Conservation (phyloP, 805 yeast species). For the Kuraishia piskuri region DNA sequence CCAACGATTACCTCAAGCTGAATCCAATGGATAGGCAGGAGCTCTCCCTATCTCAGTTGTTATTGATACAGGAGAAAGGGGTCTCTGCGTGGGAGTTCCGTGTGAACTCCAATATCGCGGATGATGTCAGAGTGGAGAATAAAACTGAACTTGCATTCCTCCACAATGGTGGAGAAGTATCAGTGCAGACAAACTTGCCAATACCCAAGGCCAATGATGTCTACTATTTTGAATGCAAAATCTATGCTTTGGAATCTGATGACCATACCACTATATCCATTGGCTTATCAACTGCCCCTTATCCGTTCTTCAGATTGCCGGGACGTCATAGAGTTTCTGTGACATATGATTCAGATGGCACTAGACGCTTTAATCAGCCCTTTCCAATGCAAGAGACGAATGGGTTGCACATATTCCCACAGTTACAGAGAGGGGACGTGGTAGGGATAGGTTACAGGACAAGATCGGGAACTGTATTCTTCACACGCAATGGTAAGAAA, state of each 20-base stretch:
- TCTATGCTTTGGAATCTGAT: constrained; percentile 60
- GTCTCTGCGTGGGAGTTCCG: constrained; percentile 85
- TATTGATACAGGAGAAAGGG: constrained; percentile 78
- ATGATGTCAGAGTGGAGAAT: constrained; percentile 53
- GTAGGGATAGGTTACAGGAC: constrained; percentile 87
- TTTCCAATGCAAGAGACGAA: constrained; percentile 32
- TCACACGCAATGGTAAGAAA: constrained; percentile 91
- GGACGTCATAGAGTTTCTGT: constrained; percentile 83
- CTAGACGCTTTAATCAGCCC: constrained; percentile 73
- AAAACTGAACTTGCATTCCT: constrained; percentile 53
- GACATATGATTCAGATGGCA: constrained; percentile 83
- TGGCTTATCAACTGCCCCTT: constrained; percentile 81
- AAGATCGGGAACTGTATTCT: constrained; percentile 78
- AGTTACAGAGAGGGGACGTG: constrained; percentile 74
- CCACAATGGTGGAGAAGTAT: constrained; percentile 34
- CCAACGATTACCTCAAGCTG: constrained; percentile 40
- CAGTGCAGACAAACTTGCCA: constrained; percentile 77
- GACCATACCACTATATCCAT: constrained; percentile 51
- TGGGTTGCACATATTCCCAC: constrained; percentile 48
- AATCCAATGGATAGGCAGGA: constrained; percentile 27
- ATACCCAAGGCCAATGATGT: constrained; percentile 77
- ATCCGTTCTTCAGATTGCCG: constrained; percentile 88
- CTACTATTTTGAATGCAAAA: constrained; percentile 82
- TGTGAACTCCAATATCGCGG: constrained; percentile 45
- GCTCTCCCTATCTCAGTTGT: constrained; percentile 43